phyloP scores from a whole-genome alignment of 2,329 filamentous ascomycete species.

The Cadophora sp. region DNA sequence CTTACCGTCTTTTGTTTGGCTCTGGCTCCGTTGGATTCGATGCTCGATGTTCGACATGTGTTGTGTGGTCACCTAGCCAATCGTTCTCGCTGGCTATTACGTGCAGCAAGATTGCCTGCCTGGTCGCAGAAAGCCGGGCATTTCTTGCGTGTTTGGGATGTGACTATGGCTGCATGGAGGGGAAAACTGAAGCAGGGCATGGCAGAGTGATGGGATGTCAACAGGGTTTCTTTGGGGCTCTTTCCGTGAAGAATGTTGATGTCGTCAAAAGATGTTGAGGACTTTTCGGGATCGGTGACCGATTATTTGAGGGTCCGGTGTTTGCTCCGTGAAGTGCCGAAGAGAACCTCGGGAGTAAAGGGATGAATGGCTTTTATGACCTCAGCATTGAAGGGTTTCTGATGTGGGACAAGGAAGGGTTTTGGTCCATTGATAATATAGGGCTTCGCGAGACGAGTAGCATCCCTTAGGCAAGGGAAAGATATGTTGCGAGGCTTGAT shows the following conservation, averaged over 20 bases:
- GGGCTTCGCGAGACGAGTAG: slow-evolving; percentile 23
- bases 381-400: background rate
- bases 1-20: background rate
- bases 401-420: background rate
- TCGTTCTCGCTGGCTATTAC: slow-evolving; percentile 16
- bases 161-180: background rate
- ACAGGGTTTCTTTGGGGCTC: background rate
- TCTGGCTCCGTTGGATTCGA: background rate
- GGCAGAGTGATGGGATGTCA: too few species aligned
- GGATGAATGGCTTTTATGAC: background rate
- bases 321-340: slow-evolving; percentile 10
- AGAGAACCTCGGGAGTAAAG: background rate
- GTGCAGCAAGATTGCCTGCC: slow-evolving; percentile 18
- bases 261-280: background rate
- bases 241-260: background rate
- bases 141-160: background rate
- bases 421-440: slow-evolving; percentile 11
- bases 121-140: slow-evolving; percentile 1
- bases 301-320: background rate
- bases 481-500: background rate
- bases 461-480: slow-evolving; percentile 3
- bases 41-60: too few species aligned
- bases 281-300: background rate
- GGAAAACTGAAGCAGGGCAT: background rate
- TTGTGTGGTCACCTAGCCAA: slow-evolving; percentile 17